A percentile compares a stretch with the other conserved stretches of the same genome.
phyloP scores from a whole-genome alignment of 2,329 filamentous ascomycete genomes.

The Hymenoscyphus salicellus region DNA sequence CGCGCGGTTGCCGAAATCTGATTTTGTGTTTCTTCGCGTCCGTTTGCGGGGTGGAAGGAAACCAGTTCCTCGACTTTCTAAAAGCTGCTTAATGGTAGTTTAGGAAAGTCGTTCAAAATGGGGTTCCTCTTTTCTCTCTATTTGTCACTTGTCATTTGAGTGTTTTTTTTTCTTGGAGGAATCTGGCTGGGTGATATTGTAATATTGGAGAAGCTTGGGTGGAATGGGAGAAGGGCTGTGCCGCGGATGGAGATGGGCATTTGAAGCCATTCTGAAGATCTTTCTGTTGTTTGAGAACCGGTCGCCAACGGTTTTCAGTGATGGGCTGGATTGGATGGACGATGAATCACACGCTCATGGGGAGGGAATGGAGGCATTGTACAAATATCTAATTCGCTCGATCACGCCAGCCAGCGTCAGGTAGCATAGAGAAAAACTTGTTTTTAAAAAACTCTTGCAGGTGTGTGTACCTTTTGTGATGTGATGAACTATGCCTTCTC shows the following conservation, averaged over 20 bases:
- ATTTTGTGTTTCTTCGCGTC: slow-evolving; percentile 25
- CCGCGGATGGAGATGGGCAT: slow-evolving; percentile 19
- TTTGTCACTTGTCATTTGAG: slow-evolving; percentile 7
- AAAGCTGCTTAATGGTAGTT: slow-evolving; percentile 18
- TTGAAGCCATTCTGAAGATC: background rate
- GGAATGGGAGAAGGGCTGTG: slow-evolving; percentile 11
- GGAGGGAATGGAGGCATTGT: slow-evolving; percentile 28
- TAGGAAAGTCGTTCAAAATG: slow-evolving; percentile 10
- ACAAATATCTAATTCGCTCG: slow-evolving; percentile 36
- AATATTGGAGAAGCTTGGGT: slow-evolving; percentile 24
- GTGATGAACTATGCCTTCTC: background rate
- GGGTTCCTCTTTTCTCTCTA: background rate
- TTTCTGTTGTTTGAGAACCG: slow-evolving; percentile 17
- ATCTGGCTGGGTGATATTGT: slow-evolving; percentile 35
- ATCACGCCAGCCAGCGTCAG: slow-evolving; percentile 33
- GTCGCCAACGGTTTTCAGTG: slow-evolving; percentile 24
- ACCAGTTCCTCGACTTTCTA: slow-evolving; percentile 15
- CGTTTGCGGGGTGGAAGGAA: background rate
- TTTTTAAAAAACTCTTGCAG: slow-evolving; percentile 14
- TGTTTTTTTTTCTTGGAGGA: slow-evolving; percentile 18
- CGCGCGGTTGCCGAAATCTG: slow-evolving; percentile 10
- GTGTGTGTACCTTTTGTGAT: background rate
- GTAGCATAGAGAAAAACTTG: slow-evolving; percentile 22
- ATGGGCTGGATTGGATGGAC: slow-evolving; percentile 1
- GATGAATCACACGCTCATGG: slow-evolving; percentile 15